These are phyloP conservation scores for Suillus tomentosus DNA, from an alignment of 768 basidiomycete genomes.

Conservation along the genomic window DNA sequence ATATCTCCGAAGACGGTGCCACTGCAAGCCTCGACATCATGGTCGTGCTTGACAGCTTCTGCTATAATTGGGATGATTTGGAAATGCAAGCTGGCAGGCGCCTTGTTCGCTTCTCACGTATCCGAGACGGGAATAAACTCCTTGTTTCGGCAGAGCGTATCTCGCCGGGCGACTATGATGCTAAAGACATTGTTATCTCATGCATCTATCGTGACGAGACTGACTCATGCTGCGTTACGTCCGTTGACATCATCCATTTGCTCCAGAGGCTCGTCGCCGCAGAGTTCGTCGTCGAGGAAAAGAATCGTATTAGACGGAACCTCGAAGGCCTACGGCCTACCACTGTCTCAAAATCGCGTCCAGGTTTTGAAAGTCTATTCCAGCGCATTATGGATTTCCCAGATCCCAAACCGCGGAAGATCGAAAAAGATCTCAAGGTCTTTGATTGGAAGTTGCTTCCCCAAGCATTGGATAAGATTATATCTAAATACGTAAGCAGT, in stretches of 20 bases:
- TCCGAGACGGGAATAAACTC: conserved; percentile 75
- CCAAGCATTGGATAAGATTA: conserved; percentile 75
- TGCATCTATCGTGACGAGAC: conserved; percentile 88
- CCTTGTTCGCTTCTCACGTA: conserved; percentile 82
- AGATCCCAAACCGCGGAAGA: conserved; percentile 90
- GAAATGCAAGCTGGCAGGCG: conserved; percentile 74
- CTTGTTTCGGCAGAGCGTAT: conserved; percentile 80
- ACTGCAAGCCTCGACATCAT: conserved; percentile 63
- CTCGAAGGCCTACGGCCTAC: conserved; percentile 90
- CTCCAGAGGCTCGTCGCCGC: conserved; percentile 75
- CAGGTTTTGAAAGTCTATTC: conserved; percentile 85
- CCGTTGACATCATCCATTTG: conserved; percentile 93
- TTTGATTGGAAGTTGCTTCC: conserved; percentile 76
- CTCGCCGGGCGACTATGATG: conserved; percentile 68
- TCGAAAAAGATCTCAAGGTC: conserved; percentile 95
- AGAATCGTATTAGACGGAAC: conserved; percentile 93
- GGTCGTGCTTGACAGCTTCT: conserved; percentile 57
- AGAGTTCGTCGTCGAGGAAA: conserved; percentile 91
- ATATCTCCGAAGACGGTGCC: conserved; percentile 42
- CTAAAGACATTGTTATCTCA: conserved; percentile 83
- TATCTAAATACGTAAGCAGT: conserved; percentile 77
- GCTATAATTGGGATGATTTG: conserved; percentile 58
- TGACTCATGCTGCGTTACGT: conserved; percentile 85
- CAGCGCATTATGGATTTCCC: conserved; percentile 96
- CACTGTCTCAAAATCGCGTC: conserved; percentile 86